Percentiles rank a stretch among this genome's conserved stretches.
phyloP scores from a whole-genome alignment of 352 stramenopile genomes.

The Pythium monospermum region DNA sequence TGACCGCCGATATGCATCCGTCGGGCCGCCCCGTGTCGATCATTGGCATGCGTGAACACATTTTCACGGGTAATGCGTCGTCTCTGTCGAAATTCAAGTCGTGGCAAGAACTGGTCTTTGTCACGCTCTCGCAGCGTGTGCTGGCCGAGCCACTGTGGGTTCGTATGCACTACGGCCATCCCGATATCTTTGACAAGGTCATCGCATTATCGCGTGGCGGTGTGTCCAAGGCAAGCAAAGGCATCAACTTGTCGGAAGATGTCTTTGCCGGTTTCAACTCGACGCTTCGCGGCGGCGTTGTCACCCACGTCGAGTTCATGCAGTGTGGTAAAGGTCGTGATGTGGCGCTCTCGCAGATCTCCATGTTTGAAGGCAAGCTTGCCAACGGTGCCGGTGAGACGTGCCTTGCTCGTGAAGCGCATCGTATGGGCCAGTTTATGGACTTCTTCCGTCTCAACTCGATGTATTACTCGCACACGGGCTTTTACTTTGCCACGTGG shows the following conservation, averaged over 20 bases:
- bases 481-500: constrained; percentile 85
- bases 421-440: constrained; percentile 82
- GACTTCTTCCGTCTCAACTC: constrained; percentile 89
- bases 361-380: constrained; percentile 84
- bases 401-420: constrained; percentile 68
- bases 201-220: constrained; percentile 83
- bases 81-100: constrained; percentile 86
- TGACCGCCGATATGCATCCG: constrained; percentile 58
- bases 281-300: constrained; percentile 62
- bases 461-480: constrained; percentile 88
- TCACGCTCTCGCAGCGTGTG: constrained; percentile 82
- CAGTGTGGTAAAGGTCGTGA: constrained; percentile 86
- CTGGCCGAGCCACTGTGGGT: constrained; percentile 63
- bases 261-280: constrained; percentile 87
- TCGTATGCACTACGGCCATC: constrained; percentile 87
- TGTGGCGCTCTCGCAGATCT: constrained; percentile 85
- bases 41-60: constrained; percentile 88
- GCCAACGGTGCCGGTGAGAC: constrained; percentile 76
- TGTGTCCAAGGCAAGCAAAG: constrained; percentile 81
- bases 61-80: constrained; percentile 83
- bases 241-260: constrained; percentile 88
- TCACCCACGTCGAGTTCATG: constrained; percentile 87
- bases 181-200: constrained; percentile 85
- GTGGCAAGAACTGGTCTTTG: constrained; percentile 83
- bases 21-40: constrained; percentile 71